Evolutionary conservation across 345 rosid genomes (phyloP).

Genomic region (Kernera saxatilis): DNA sequence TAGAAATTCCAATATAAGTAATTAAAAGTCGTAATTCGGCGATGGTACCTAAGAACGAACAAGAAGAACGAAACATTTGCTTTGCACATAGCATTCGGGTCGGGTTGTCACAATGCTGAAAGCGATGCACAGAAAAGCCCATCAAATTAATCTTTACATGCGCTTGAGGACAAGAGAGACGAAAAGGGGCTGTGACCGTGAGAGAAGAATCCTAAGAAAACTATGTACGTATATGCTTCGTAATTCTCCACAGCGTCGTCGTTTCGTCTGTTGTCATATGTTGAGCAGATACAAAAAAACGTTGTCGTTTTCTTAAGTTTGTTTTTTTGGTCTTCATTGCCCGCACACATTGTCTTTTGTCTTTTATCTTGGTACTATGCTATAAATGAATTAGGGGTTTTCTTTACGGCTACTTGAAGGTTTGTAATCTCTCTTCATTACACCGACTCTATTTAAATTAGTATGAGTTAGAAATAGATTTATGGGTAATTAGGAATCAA

Average conservation of each 20-base stretch:
- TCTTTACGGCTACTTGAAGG: background rate
- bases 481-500: background rate
- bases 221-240: constrained; percentile 1
- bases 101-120: constrained; percentile 1
- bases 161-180: constrained; percentile 3
- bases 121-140: constrained; percentile 25
- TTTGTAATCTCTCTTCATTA: background rate
- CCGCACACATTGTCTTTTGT: background rate
- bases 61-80: constrained; percentile 20
- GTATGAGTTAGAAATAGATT: background rate
- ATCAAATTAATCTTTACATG: constrained; percentile 18
- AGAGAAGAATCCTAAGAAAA: constrained; percentile 28
- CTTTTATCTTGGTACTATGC: background rate
- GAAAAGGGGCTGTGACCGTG: constrained; percentile 2
- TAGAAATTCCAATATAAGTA: constrained; percentile 1
- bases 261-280: constrained; percentile 15
- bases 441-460: background rate
- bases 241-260: constrained; percentile 11
- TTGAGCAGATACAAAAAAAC: constrained; percentile 3
- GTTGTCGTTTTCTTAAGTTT: constrained; percentile 15
- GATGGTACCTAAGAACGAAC: constrained; percentile 28
- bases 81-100: background rate
- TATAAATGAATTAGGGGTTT: background rate
- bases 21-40: background rate
- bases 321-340: background rate